Percentiles rank a stretch among this genome's conserved stretches.
Evolutionary conservation across 2,329 filamentous ascomycete species (phyloP).

Genomic region (Anthostomella pinea): DNA sequence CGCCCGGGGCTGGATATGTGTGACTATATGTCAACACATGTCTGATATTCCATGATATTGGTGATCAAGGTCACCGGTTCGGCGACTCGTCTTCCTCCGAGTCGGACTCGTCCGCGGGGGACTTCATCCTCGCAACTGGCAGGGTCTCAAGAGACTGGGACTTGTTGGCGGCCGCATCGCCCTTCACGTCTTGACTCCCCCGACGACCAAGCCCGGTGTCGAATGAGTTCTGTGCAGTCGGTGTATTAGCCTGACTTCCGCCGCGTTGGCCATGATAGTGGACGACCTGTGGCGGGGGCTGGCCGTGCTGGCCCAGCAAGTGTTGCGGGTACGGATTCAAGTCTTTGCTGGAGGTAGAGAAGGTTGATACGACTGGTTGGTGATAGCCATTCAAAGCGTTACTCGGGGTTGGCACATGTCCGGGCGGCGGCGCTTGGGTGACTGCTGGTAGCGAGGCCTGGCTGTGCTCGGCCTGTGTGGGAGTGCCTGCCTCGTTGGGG

Average conservation of each 20-base stretch:
- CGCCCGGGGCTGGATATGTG: too few relatives aligned
- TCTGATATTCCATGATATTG: too few relatives aligned
- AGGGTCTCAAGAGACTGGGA: slow-evolving; percentile 40
- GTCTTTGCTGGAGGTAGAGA: slow-evolving; percentile 69
- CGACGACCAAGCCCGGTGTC: slow-evolving; percentile 46
- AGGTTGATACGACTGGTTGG: slow-evolving; percentile 65
- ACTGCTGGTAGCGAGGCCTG: slow-evolving; percentile 13
- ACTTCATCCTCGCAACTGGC: slow-evolving; percentile 36
- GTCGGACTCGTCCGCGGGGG: slow-evolving; percentile 18
- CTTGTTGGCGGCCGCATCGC: slow-evolving; percentile 34
- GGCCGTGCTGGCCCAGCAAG: slow-evolving; percentile 60
- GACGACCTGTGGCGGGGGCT: slow-evolving; percentile 62
- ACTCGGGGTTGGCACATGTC: slow-evolving; percentile 44
- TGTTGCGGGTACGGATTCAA: slow-evolving; percentile 66
- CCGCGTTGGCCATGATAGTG: slow-evolving; percentile 66
- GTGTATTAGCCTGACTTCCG: slow-evolving; percentile 65
- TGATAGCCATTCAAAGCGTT: slow-evolving; percentile 60
- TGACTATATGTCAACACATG: too few relatives aligned
- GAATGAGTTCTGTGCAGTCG: slow-evolving; percentile 52
- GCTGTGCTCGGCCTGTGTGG: slow-evolving; percentile 59
- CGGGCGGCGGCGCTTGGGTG: slow-evolving; percentile 22
- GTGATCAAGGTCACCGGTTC: too few relatives aligned
- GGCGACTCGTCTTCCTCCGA: slow-evolving; percentile 17
- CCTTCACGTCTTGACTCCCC: slow-evolving; percentile 48
- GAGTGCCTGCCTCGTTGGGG: slow-evolving; percentile 57